These are phyloP conservation scores for Gonapodya sp. DNA, from an alignment of 192 early-diverging fungal species.

Conservation along the genomic window DNA sequence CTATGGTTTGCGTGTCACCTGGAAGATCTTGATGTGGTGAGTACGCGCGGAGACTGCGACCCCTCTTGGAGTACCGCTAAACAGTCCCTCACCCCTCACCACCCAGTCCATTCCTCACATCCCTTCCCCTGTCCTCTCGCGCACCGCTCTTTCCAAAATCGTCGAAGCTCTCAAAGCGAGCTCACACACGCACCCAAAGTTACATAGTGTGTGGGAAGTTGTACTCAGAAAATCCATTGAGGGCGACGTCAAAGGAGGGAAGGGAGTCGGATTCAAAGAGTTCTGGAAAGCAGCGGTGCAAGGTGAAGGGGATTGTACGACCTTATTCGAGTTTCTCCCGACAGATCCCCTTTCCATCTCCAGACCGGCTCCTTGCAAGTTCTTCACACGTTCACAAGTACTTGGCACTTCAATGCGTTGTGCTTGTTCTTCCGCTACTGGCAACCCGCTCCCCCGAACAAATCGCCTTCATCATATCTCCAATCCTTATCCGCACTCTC, in stretches of 20 bases:
- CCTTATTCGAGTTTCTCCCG: too few species aligned
- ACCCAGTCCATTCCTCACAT: background rate
- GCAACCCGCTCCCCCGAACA: constrained; percentile 28
- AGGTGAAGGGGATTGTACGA: constrained; percentile 30
- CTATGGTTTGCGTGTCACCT: constrained; percentile 37
- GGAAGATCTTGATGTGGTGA: constrained; percentile 18
- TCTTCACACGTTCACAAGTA: constrained; percentile 74
- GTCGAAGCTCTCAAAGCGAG: constrained; percentile 22
- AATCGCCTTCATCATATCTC: constrained; percentile 64
- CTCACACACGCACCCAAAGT: constrained; percentile 34
- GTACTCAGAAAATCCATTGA: constrained; percentile 38
- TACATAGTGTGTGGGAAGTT: constrained; percentile 73
- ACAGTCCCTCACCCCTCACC: background rate
- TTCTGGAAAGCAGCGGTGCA: constrained; percentile 78
- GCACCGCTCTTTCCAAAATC: constrained; percentile 11
- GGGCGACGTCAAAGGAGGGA: background rate
- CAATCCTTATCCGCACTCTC: constrained; percentile 73
- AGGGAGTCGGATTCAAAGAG: constrained; percentile 48
- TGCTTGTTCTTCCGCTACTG: constrained; percentile 48
- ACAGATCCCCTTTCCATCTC: background rate
- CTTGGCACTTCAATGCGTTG: constrained; percentile 81
- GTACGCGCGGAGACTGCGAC: background rate
- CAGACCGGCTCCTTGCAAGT: constrained; percentile 60
- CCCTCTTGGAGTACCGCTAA: background rate
- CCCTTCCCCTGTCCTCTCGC: background rate